Evolutionary conservation across 495 filamentous ascomycete genomes (phyloP).

Genomic region (Lophiotrema nucula): DNA sequence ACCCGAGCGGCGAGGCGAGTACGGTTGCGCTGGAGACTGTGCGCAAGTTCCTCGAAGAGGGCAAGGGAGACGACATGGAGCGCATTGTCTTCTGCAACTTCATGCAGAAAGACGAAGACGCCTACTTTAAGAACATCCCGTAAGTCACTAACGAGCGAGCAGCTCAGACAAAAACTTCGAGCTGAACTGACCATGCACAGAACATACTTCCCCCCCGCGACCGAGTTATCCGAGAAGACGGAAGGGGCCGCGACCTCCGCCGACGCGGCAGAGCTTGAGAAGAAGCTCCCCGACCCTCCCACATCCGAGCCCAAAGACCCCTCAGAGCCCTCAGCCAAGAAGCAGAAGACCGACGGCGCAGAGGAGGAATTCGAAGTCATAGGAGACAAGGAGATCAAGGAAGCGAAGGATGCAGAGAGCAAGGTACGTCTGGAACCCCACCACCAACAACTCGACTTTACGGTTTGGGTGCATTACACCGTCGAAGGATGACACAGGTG

Average conservation of each 20-base stretch:
- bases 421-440: too few relatives aligned
- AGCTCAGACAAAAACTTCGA: too few relatives aligned
- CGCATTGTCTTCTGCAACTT: conserved; percentile 81
- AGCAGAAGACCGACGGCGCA: conserved; percentile 31
- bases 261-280: conserved; percentile 16
- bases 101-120: conserved; percentile 68
- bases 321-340: conserved; percentile 37
- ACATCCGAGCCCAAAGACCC: conserved; percentile 33
- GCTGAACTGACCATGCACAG: conserved; percentile 14
- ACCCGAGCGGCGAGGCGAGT: conserved; percentile 72
- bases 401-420: conserved; percentile 1
- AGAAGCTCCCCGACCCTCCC: conserved; percentile 37
- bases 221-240: conserved; percentile 17
- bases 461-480: too few relatives aligned
- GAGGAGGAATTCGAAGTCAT: conserved; percentile 22
- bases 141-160: too few relatives aligned
- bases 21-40: conserved; percentile 65
- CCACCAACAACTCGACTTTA: too few relatives aligned
- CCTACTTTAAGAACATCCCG: conserved; percentile 71
- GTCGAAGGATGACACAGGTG: too few relatives aligned
- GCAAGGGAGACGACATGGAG: conserved; percentile 58
- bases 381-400: conserved; percentile 17
- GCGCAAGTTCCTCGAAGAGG: conserved; percentile 63
- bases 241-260: conserved; percentile 11
- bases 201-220: conserved; percentile 38